These are phyloP conservation scores for Fusarium marasasianum DNA, from an alignment of 2,329 filamentous ascomycete species.

Conservation along the genomic window DNA sequence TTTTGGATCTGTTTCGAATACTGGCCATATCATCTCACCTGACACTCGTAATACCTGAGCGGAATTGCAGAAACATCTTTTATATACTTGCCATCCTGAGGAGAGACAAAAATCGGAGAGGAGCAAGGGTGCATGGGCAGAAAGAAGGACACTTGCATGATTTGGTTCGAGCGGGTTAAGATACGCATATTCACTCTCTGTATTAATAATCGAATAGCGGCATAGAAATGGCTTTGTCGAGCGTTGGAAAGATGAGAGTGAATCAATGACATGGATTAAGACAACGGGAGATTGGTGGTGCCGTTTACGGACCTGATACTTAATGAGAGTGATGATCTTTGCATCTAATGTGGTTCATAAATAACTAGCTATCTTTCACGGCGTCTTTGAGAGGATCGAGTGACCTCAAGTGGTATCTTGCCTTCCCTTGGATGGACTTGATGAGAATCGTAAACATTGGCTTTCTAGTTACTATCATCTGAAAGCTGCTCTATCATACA, in stretches of 20 bases:
- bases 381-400: neutral
- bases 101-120: conserved; percentile 7
- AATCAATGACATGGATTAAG: conserved; percentile 10
- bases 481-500: conserved; percentile 36
- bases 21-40: neutral
- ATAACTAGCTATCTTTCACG: neutral
- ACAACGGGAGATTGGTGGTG: conserved; percentile 19
- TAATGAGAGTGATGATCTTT: conserved; percentile 40
- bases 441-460: neutral
- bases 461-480: neutral
- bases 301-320: conserved; percentile 15
- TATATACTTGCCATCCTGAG: conserved; percentile 16
- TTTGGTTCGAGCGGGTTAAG: conserved; percentile 15
- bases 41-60: conserved; percentile 10
- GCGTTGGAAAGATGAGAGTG: neutral
- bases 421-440: neutral
- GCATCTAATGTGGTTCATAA: neutral
- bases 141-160: conserved; percentile 8
- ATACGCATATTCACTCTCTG: conserved; percentile 25
- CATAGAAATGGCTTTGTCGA: conserved; percentile 29
- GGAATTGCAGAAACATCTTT: neutral
- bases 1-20: neutral
- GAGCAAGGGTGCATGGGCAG: neutral
- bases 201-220: conserved; percentile 26
- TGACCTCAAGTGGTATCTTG: neutral